Evolutionary conservation across 345 rosid species (phyloP).

Genomic region (Chamaenerion angustifolium): DNA sequence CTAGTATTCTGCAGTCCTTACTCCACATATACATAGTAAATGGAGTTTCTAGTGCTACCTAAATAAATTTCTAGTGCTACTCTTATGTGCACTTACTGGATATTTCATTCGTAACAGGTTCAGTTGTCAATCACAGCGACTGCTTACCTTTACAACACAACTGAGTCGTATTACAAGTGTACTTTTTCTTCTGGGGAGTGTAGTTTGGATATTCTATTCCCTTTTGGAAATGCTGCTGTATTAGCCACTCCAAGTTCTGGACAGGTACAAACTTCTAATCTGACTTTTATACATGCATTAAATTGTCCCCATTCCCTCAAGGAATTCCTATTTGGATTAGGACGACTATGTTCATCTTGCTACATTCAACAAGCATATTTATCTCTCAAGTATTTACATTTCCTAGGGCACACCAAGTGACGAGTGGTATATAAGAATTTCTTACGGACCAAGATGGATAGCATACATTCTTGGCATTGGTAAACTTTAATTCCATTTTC

Average conservation of each 20-base stretch:
- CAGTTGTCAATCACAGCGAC: slow-evolving; percentile 36
- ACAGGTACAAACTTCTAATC: slow-evolving; percentile 25
- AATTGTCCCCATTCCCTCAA: neutral
- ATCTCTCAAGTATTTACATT: neutral
- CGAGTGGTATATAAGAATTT: slow-evolving; percentile 58
- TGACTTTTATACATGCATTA: neutral
- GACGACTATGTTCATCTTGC: neutral
- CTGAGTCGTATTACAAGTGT: slow-evolving; percentile 68
- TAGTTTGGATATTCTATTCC: slow-evolving; percentile 44
- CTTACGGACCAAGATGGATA: slow-evolving; percentile 88
- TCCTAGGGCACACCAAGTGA: slow-evolving; percentile 36
- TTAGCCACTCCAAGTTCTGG: slow-evolving; percentile 55
- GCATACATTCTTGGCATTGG: slow-evolving; percentile 77
- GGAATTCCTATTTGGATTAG: neutral
- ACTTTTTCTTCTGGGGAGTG: slow-evolving; percentile 42
- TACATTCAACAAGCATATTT: neutral
- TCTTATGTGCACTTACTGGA: neutral
- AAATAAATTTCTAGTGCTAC: too few species aligned
- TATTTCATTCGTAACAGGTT: slow-evolving; percentile 38
- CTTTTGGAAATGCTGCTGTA: slow-evolving; percentile 43
- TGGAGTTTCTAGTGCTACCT: too few species aligned
- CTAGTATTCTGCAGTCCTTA: too few species aligned
- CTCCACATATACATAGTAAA: too few species aligned
- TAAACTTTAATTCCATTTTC: slow-evolving; percentile 17
- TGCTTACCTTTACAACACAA: slow-evolving; percentile 58